Evolutionary conservation across 129 eudicot species (phyloP).

Genomic region (Centella asiatica): DNA sequence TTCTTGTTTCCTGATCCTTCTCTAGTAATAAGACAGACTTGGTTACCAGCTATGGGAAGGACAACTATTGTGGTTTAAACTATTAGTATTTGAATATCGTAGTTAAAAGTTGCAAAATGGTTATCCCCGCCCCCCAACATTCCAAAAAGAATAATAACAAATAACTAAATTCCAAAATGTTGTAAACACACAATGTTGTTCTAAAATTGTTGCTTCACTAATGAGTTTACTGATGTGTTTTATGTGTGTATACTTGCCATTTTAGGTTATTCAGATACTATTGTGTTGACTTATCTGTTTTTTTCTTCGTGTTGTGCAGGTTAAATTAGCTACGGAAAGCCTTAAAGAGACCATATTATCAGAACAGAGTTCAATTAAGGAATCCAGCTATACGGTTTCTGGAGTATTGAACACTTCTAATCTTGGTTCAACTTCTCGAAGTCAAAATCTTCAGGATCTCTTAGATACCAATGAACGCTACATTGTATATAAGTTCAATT

Average conservation of each 20-base stretch:
- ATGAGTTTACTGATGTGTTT: neutral
- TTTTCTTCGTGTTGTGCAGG: neutral
- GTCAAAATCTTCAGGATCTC: constrained; percentile 63
- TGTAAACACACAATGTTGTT: too few relatives aligned
- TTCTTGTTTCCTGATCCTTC: neutral
- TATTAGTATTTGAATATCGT: neutral
- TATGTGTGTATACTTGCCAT: too few relatives aligned
- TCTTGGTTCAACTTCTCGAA: constrained; percentile 53
- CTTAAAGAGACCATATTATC: constrained; percentile 45
- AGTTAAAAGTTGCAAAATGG: neutral
- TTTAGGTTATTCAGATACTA: neutral
- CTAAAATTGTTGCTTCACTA: neutral
- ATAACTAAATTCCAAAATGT: too few relatives aligned
- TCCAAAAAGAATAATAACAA: too few relatives aligned
- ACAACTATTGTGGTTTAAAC: neutral
- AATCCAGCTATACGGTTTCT: constrained; percentile 54
- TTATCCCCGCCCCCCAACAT: neutral
- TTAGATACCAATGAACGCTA: constrained; percentile 39
- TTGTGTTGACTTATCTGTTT: neutral
- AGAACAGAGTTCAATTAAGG: constrained; percentile 47
- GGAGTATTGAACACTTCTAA: constrained; percentile 52
- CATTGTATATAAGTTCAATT: constrained; percentile 43
- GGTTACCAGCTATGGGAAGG: neutral
- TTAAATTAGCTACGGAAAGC: constrained; percentile 51
- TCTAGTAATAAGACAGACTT: neutral